Evolutionary conservation across 495 filamentous ascomycete genomes (phyloP).

Genomic region (Podospora pseudocomata): DNA sequence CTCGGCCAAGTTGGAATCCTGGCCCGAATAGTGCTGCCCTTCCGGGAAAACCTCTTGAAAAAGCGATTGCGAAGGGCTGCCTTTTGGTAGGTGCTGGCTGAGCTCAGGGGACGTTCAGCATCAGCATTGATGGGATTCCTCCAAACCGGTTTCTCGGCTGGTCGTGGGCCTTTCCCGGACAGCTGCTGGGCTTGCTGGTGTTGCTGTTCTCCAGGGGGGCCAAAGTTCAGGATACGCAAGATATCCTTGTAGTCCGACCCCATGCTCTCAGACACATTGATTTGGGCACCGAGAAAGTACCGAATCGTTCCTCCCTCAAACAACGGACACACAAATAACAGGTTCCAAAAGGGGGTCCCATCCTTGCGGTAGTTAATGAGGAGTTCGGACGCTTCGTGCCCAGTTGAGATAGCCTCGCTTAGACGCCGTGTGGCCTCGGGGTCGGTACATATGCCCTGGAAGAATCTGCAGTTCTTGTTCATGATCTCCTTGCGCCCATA

Average conservation of each 20-base stretch:
- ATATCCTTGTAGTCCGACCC: constrained; percentile 45
- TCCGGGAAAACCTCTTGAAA: constrained; percentile 21
- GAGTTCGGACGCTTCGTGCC: constrained; percentile 48
- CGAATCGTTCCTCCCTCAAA: constrained; percentile 40
- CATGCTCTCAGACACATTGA: constrained; percentile 54
- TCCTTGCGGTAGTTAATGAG: constrained; percentile 51
- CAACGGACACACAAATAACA: constrained; percentile 52
- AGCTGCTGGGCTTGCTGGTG: too few species aligned
- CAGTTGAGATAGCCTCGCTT: constrained; percentile 38
- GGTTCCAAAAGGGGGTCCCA: constrained; percentile 54
- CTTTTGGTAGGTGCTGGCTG: neutral
- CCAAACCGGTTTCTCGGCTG: constrained; percentile 10
- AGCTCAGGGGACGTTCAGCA: neutral
- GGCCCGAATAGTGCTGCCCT: neutral
- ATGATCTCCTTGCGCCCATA: constrained; percentile 47
- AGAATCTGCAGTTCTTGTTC: constrained; percentile 48
- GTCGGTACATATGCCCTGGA: constrained; percentile 50
- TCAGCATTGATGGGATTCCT: constrained; percentile 1
- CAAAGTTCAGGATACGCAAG: constrained; percentile 43
- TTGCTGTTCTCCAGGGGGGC: constrained; percentile 12
- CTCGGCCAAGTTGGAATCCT: neutral
- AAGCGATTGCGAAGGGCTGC: constrained; percentile 24
- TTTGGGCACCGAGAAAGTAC: constrained; percentile 54
- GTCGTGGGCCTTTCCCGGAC: neutral
- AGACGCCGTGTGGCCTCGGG: constrained; percentile 37